Base-by-base conservation (phyloP, 768 basidiomycete species). In the Imleria badia region DNA sequence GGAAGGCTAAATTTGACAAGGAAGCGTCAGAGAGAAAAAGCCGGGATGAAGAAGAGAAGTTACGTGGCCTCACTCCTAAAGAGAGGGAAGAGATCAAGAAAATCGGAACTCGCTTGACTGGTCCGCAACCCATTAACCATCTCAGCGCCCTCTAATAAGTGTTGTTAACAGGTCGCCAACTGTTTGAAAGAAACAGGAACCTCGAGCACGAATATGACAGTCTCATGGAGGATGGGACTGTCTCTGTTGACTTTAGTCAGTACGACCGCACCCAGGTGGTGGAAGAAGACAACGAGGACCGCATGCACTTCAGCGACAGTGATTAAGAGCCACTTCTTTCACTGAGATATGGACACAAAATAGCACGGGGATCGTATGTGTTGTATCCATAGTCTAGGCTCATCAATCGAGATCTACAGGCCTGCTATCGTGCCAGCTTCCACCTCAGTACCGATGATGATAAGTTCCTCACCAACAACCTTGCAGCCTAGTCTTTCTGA, bases 171-270 rank as follows among this genome's bases (percentile, higher is more conserved):
- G 96, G 96, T 26, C 86, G 93, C 22, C 94, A 97, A 73, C 74
- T 98, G 42, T 99, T 98, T 71, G 93, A 96, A 72, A 82, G 83
- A 36, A 86, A 92, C 66, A 82, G 76, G 52, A 82, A 82, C 61
- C 77, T 94, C 33, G 82, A 75, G 5, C 73, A 74, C 10, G 86
- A 91, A 44, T 96, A 98, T 51, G 90, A 91, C 59, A 79, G 72
- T 14, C 76, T 94, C 35, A 71, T 87, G 65, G 95, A 98, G 69
- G 96, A 94, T 66, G 94, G 85, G 23, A 81, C 84, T 0, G 84
- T 89, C 50, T 91, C 90, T 20, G 91, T 98, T 47, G 95, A 98
- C 69, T 71, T 91, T 64, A 90, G 85, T 60, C 88, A 94, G 68
- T 99, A 95, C 63, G 89, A 94, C 51, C 80, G 94, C 58, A 80